Conservation (phyloP, 805 yeast species). For the Candida sithepensis region DNA sequence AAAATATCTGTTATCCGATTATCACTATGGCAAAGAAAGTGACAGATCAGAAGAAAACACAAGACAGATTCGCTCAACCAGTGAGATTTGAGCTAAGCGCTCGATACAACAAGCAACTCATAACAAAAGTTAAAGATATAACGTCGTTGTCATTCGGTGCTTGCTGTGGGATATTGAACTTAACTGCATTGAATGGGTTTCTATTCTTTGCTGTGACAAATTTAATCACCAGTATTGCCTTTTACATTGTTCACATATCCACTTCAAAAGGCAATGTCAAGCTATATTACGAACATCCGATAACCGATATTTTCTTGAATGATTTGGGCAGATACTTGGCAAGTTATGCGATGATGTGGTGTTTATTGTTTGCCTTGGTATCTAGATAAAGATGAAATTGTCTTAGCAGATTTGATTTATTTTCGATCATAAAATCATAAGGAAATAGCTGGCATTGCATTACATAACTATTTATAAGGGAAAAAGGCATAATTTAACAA, state of each 20-base stretch:
- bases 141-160: constrained; percentile 48
- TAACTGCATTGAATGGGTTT: constrained; percentile 49
- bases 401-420: neutral
- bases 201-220: constrained; percentile 38
- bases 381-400: constrained; percentile 8
- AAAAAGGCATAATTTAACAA: neutral
- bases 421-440: neutral
- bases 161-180: constrained; percentile 51
- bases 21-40: neutral
- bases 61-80: constrained; percentile 8
- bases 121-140: constrained; percentile 34
- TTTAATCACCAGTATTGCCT: constrained; percentile 30
- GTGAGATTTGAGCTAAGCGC: constrained; percentile 16
- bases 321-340: constrained; percentile 46
- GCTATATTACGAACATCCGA: constrained; percentile 37
- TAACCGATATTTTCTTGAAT: constrained; percentile 39
- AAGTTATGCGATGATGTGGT: constrained; percentile 57
- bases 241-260: constrained; percentile 27
- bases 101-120: constrained; percentile 15
- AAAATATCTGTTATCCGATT: no score
- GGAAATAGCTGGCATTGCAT: neutral
- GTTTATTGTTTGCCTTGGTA: constrained; percentile 47
- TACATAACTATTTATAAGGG: neutral
- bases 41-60: neutral
- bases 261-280: constrained; percentile 30